Conservation (phyloP, 1,284 basidiomycete species). For the Rhodotorula sp. region DNA sequence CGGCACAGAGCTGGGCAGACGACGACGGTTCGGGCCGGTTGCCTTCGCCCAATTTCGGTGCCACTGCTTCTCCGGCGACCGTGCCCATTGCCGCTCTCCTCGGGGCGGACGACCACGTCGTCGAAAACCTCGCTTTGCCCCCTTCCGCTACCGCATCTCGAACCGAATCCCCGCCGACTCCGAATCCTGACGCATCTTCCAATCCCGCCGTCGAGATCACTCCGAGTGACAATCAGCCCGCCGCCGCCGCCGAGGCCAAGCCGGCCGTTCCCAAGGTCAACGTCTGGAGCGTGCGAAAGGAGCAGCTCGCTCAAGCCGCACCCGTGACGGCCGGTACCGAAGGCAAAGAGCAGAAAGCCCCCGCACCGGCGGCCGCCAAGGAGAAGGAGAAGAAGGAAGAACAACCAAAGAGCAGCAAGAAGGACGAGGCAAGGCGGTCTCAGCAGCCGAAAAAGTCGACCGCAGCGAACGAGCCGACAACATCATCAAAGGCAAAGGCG, state of each 20-base stretch:
- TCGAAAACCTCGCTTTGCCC: slow-evolving; percentile 11
- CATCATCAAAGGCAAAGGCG: neutral
- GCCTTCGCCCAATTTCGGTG: slow-evolving; percentile 22
- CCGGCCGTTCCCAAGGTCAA: slow-evolving; percentile 32
- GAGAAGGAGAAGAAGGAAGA: slow-evolving; percentile 5
- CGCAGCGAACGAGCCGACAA: neutral
- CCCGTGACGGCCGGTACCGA: neutral
- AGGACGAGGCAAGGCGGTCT: slow-evolving; percentile 5
- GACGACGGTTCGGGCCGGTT: slow-evolving; percentile 21
- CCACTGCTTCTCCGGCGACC: slow-evolving; percentile 3
- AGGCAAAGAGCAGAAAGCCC: neutral
- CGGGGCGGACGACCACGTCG: neutral
- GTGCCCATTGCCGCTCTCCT: neutral
- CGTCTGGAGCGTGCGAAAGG: slow-evolving; percentile 37
- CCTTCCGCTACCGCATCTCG: slow-evolving; percentile 5
- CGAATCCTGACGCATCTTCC: slow-evolving; percentile 1
- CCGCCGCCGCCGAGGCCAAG: slow-evolving; percentile 7
- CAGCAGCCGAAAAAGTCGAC: slow-evolving; percentile 1
- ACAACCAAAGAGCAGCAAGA: slow-evolving; percentile 9
- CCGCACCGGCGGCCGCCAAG: neutral
- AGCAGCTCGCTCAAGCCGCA: slow-evolving; percentile 25
- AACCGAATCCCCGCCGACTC: neutral
- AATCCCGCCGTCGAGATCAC: neutral
- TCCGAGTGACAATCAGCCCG: neutral
- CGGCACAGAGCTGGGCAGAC: slow-evolving; percentile 30